Evolutionary conservation across 352 stramenopile species (phyloP).

Genomic region (Phytophthora sansomeana): DNA sequence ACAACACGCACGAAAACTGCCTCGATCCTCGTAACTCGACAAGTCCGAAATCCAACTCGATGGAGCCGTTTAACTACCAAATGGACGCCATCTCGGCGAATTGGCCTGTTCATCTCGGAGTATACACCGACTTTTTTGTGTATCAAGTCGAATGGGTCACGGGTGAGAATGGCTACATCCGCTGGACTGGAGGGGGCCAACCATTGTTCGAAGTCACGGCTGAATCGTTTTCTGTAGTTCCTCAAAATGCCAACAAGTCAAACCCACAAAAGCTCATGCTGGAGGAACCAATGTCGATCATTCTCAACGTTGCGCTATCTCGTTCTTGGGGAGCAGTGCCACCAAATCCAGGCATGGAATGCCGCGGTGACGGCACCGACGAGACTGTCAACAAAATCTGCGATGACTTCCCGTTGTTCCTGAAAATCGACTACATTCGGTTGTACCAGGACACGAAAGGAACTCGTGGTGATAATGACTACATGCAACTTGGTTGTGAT

Average conservation of each 20-base stretch:
- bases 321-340: slow-evolving; percentile 44
- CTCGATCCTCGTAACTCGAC: slow-evolving; percentile 37
- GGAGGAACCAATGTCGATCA: slow-evolving; percentile 62
- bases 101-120: slow-evolving; percentile 68
- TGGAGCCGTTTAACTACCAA: slow-evolving; percentile 78
- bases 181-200: slow-evolving; percentile 63
- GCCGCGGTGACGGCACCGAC: slow-evolving; percentile 35
- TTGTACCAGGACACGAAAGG: slow-evolving; percentile 71
- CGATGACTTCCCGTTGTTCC: slow-evolving; percentile 52
- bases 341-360: slow-evolving; percentile 42
- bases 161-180: slow-evolving; percentile 64
- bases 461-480: slow-evolving; percentile 19
- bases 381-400: slow-evolving; percentile 46
- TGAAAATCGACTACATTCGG: slow-evolving; percentile 89
- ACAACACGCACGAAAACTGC: slow-evolving; percentile 52
- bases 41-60: slow-evolving; percentile 47
- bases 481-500: slow-evolving; percentile 42
- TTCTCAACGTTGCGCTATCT: slow-evolving; percentile 64
- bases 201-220: slow-evolving; percentile 69
- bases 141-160: slow-evolving; percentile 86
- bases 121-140: slow-evolving; percentile 62
- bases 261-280: slow-evolving; percentile 65
- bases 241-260: slow-evolving; percentile 44
- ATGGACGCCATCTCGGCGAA: slow-evolving; percentile 87
- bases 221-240: slow-evolving; percentile 50